Conservation (phyloP, 2,329 filamentous ascomycete genomes). For the Calonectria ilicicola region DNA sequence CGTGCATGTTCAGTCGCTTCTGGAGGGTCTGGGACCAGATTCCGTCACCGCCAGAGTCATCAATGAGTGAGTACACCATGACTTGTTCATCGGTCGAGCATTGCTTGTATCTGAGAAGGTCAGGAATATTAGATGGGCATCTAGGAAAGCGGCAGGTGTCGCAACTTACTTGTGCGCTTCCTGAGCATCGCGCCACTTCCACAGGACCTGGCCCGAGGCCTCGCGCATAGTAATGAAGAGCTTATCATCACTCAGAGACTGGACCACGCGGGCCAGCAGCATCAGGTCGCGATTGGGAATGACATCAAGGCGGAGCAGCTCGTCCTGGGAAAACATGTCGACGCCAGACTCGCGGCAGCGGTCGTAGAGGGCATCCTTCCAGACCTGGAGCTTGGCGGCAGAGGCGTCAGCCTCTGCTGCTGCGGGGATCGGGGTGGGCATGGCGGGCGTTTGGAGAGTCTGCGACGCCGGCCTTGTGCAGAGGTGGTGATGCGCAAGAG, state of each 20-base stretch:
- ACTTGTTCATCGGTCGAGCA: conserved; percentile 79
- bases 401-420: conserved; percentile 47
- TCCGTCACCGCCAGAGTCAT: conserved; percentile 84
- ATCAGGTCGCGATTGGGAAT: conserved; percentile 68
- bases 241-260: conserved; percentile 70
- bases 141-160: background rate
- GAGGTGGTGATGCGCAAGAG: conserved; percentile 11
- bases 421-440: conserved; percentile 44
- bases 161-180: conserved; percentile 71
- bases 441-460: conserved; percentile 17
- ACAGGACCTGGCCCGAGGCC: conserved; percentile 56
- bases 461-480: background rate
- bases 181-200: conserved; percentile 69
- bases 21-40: conserved; percentile 93
- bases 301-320: conserved; percentile 67
- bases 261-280: conserved; percentile 67
- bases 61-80: conserved; percentile 90
- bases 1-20: conserved; percentile 83
- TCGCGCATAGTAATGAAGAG: conserved; percentile 63
- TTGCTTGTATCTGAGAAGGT: conserved; percentile 63
- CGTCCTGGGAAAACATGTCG: conserved; percentile 68
- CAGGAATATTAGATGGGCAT: conserved; percentile 26
- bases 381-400: conserved; percentile 59
- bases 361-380: conserved; percentile 69
- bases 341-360: conserved; percentile 63